Evolutionary conservation across 352 stramenopile species (phyloP), one percentile per base, ranked within the genome.

Genomic region (Phytopythium vexans): DNA sequence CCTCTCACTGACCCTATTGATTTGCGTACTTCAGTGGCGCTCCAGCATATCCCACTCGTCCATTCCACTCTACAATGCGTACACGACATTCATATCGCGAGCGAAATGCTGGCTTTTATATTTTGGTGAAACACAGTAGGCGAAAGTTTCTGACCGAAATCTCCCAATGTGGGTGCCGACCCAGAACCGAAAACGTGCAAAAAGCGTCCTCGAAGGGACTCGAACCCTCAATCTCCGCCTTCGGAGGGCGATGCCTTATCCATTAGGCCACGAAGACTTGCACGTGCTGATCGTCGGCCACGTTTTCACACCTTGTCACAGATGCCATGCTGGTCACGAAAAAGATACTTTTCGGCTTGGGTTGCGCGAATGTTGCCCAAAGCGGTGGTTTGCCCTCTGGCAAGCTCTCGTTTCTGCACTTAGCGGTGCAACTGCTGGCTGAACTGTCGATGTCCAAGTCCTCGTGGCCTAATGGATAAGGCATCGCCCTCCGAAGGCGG

Each of bases 171-270:
- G 21, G 21, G 21, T 27, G 21, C 21, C 21, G 21, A 27, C 21
- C 2, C 21, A 27, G 21, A 27, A 27, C 2, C 21, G 21, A 27
- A 27, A 27, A 27, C 21, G 21, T 27, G 21, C 21, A 74, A 78
- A 74, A 41, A 67, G 46, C 65, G 66, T 82, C 72, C 72, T 78
- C 72, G 73, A 81, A 62, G 72, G 72, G 72, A 81, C 73, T 84
- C 70, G 73, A 84, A 84, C 73, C 70, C 70, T 62, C 73, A 84
- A 73, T 84, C 70, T 64, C 74, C 73, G 73, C 73, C 73, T 84
- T 74, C 73, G 73, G 73, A 84, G 70, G 70, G 73, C 73, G 73
- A 84, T 77, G 73, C 73, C 73, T 83, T 83, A 83, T 83, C 72
- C 72, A 83, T 83, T 83, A 83, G 72, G 72, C 72, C 70, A 81